Conservation (phyloP, 78 protist genomes). For the Tieghemostelium lacteum region DNA sequence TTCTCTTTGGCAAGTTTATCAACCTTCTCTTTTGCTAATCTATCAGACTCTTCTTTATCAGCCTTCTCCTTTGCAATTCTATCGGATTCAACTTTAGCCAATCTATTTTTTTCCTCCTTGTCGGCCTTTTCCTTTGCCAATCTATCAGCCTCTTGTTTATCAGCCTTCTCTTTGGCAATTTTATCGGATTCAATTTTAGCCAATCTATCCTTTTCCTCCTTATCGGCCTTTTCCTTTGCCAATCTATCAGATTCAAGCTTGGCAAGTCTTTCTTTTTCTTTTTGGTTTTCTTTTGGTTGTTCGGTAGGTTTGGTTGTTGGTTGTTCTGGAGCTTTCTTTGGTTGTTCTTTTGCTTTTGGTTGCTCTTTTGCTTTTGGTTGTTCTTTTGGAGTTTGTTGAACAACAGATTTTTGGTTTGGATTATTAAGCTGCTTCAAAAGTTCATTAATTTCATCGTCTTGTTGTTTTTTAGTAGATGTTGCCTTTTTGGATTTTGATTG, state of each 20-base stretch:
- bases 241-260: constrained; percentile 12
- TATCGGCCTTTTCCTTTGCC: constrained; percentile 40
- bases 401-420: background rate
- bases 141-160: constrained; percentile 3
- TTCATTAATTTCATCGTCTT: constrained; percentile 34
- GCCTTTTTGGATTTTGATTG: background rate
- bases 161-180: background rate
- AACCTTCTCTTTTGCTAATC: background rate
- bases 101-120: background rate
- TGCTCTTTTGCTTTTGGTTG: constrained; percentile 14
- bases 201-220: background rate
- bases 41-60: too few relatives aligned
- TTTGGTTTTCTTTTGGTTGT: background rate
- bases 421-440: constrained; percentile 22
- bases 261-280: background rate
- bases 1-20: background rate
- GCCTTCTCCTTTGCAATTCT: too few relatives aligned
- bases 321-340: background rate
- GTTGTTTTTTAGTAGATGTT: background rate
- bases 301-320: background rate
- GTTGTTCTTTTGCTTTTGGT: background rate
- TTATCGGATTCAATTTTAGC: background rate
- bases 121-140: background rate
- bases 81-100: background rate
- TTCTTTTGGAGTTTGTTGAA: background rate